Percentiles rank a stretch among this genome's conserved stretches.
Evolutionary conservation across 2,329 filamentous ascomycete species (phyloP).

Genomic region (Phyllosticta paracitricarpa): DNA sequence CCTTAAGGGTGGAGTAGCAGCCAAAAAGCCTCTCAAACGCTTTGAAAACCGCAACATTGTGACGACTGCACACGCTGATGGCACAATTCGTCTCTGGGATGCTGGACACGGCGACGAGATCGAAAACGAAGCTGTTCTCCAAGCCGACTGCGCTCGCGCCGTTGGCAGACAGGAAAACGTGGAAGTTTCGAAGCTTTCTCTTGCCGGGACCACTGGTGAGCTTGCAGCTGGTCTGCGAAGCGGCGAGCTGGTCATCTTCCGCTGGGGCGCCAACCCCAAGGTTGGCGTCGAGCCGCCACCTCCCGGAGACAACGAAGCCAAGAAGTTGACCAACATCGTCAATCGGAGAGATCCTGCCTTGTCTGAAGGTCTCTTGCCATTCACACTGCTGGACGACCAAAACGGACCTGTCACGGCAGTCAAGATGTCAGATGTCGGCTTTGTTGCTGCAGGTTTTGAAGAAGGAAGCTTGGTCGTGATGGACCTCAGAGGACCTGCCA

Average conservation of each 20-base stretch:
- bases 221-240: conserved; percentile 69
- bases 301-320: conserved; percentile 36
- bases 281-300: conserved; percentile 53
- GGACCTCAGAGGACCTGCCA: conserved; percentile 74
- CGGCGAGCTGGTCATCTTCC: conserved; percentile 80
- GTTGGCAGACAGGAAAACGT: conserved; percentile 70
- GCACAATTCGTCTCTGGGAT: conserved; percentile 88
- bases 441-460: conserved; percentile 79
- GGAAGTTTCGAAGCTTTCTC: conserved; percentile 66
- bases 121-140: conserved; percentile 71
- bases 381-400: conserved; percentile 71
- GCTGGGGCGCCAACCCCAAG: conserved; percentile 74
- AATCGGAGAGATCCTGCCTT: conserved; percentile 61
- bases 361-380: conserved; percentile 71
- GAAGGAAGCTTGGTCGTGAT: conserved; percentile 71
- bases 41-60: conserved; percentile 79
- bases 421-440: conserved; percentile 85
- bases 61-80: conserved; percentile 81
- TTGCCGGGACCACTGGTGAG: conserved; percentile 74
- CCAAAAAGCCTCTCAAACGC: conserved; percentile 57
- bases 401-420: conserved; percentile 71
- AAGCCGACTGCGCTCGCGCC: conserved; percentile 78
- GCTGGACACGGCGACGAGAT: conserved; percentile 85
- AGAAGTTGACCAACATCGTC: conserved; percentile 61
- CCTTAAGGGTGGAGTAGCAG: conserved; percentile 68